Conservation (phyloP, 129 eudicot species). For the Centaurea solstitialis region DNA sequence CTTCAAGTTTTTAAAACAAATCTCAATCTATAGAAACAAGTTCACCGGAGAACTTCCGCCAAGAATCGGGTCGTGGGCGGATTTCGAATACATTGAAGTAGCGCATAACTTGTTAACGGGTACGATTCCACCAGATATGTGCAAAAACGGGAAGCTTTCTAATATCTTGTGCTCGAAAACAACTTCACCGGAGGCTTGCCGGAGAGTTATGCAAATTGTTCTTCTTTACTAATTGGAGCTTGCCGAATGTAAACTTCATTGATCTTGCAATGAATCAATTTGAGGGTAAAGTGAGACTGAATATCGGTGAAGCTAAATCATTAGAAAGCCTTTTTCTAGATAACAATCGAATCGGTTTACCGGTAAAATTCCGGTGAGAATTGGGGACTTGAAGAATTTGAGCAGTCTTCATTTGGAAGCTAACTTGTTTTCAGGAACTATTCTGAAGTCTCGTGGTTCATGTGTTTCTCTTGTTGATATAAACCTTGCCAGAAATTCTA, state of each 20-base stretch:
- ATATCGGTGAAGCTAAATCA: constrained; percentile 50
- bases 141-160: constrained; percentile 43
- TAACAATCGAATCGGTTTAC: constrained; percentile 52
- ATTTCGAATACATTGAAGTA: constrained; percentile 49
- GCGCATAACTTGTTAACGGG: constrained; percentile 53
- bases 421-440: constrained; percentile 50
- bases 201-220: constrained; percentile 32
- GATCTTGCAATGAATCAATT: constrained; percentile 53
- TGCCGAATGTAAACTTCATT: constrained; percentile 13
- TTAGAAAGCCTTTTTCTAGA: constrained; percentile 50
- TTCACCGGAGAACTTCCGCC: constrained; percentile 55
- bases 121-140: constrained; percentile 63
- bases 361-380: constrained; percentile 45
- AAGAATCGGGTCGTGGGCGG: constrained; percentile 60
- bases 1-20: constrained; percentile 42
- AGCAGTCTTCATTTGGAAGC: constrained; percentile 44
- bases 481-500: constrained; percentile 46
- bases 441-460: constrained; percentile 60
- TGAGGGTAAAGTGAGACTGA: constrained; percentile 48
- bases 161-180: constrained; percentile 55
- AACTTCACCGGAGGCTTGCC: constrained; percentile 59
- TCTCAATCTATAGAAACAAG: constrained; percentile 52
- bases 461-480: constrained; percentile 57
- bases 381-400: constrained; percentile 47
- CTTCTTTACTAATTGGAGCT: constrained; percentile 35